Conservation (phyloP, 176 grass and related monocot species). For the Aegilops speltoides region DNA sequence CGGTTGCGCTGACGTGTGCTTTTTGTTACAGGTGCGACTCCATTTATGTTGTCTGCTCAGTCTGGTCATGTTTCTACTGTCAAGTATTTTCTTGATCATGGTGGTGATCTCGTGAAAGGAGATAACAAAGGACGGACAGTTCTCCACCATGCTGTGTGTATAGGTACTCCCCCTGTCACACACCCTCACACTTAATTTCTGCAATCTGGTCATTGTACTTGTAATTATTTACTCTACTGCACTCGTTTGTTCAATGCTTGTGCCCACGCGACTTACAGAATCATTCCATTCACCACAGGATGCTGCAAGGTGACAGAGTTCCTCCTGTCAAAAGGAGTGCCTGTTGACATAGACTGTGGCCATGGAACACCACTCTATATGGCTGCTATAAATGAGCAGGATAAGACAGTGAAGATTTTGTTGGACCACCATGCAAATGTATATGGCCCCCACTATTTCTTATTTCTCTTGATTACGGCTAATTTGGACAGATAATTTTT, state of each 20-base stretch:
- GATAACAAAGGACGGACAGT: not conserved
- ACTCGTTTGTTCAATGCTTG: not conserved
- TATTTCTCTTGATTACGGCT: no score
- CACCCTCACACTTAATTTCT: not conserved
- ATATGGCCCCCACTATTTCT: not conserved
- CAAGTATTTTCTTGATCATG: not conserved
- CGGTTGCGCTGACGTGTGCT: not conserved
- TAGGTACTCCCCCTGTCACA: not conserved
- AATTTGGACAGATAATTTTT: no score
- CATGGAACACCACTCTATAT: conserved; percentile 23
- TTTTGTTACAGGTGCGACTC: not conserved
- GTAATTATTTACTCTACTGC: not conserved
- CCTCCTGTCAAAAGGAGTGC: no score
- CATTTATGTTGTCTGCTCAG: conserved; percentile 5
- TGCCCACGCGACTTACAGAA: not conserved
- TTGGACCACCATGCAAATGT: conserved; percentile 34
- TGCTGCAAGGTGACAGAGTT: conserved; percentile 2
- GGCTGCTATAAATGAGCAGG: conserved; percentile 5
- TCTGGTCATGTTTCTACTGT: conserved; percentile 19
- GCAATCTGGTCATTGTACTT: not conserved
- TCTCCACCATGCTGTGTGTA: not conserved
- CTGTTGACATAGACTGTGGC: no score
- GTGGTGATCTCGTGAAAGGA: conserved; percentile 15
- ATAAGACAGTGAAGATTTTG: conserved; percentile 38
- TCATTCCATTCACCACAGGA: not conserved